These are phyloP conservation scores for Lomentospora prolificans DNA, from an alignment of 2,329 filamentous ascomycete species.

Conservation along the genomic window DNA sequence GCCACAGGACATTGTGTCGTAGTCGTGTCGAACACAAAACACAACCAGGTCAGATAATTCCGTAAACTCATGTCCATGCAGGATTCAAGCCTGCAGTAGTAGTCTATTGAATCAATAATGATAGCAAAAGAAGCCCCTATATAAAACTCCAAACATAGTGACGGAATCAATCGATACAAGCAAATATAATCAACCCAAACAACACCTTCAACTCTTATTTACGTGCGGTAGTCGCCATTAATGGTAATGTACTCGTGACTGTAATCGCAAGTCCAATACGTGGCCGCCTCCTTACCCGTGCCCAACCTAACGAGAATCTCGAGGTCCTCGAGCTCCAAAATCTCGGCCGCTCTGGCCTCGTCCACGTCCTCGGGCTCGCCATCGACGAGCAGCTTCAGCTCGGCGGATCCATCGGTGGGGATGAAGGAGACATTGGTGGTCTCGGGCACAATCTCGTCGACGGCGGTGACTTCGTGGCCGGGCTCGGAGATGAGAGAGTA, in stretches of 20 bases:
- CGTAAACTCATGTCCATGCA: no score
- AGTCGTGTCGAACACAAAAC: no score
- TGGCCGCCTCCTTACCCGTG: slow-evolving; percentile 56
- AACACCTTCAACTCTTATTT: slow-evolving; percentile 5
- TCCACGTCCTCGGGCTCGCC: slow-evolving; percentile 75
- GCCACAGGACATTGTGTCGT: no score
- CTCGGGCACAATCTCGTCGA: slow-evolving; percentile 55
- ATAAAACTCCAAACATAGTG: no score
- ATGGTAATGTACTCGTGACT: slow-evolving; percentile 70
- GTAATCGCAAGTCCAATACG: slow-evolving; percentile 81
- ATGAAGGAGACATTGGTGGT: slow-evolving; percentile 71
- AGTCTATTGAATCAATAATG: no score
- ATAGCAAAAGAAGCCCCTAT: no score
- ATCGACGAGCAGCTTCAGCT: slow-evolving; percentile 66
- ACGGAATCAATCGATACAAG: no score
- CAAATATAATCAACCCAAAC: not conserved
- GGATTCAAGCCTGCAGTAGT: no score
- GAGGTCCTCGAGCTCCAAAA: slow-evolving; percentile 66
- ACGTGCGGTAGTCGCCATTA: slow-evolving; percentile 60
- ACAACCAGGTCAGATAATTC: no score
- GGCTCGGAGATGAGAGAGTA: slow-evolving; percentile 59
- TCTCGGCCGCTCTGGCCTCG: slow-evolving; percentile 66
- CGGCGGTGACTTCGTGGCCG: slow-evolving; percentile 45
- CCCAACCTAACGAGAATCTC: slow-evolving; percentile 69
- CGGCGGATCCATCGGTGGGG: slow-evolving; percentile 64